Evolutionary conservation across 441 rosid genomes (phyloP).

Genomic region (Euphorbia celastroides): DNA sequence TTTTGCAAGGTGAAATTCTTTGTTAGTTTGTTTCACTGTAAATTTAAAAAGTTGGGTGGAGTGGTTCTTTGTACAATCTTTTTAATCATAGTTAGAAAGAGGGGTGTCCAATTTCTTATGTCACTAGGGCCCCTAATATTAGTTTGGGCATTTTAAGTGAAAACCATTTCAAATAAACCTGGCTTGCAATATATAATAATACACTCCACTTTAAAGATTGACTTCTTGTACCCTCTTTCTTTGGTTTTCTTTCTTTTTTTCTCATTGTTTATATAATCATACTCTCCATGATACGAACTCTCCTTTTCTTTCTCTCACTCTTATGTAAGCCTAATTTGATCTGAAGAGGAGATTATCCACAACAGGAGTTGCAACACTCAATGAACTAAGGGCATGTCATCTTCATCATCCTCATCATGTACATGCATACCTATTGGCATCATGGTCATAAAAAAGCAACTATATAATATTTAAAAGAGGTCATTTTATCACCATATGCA

Average conservation of each 20-base stretch:
- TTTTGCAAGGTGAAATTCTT: too few species aligned
- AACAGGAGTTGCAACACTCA: constrained; percentile 19
- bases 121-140: constrained; percentile 25
- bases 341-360: constrained; percentile 54
- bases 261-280: constrained; percentile 39
- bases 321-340: constrained; percentile 47
- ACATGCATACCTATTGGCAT: constrained; percentile 24
- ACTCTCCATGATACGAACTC: constrained; percentile 35
- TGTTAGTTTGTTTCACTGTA: too few species aligned
- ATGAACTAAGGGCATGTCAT: constrained; percentile 15
- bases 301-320: constrained; percentile 24
- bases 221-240: constrained; percentile 37
- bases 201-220: constrained; percentile 36
- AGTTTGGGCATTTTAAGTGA: constrained; percentile 18
- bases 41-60: too few species aligned
- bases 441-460: constrained; percentile 7
- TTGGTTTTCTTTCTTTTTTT: constrained; percentile 29
- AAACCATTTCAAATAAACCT: constrained; percentile 13
- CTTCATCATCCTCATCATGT: constrained; percentile 14
- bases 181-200: constrained; percentile 16
- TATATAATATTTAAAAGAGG: constrained; percentile 5
- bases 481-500: constrained; percentile 10
- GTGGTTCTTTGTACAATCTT: constrained; percentile 28
- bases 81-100: constrained; percentile 22
- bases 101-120: constrained; percentile 28